Base-by-base conservation (phyloP, 148 eudicot genomes). In the Vaccinium macrocarpon region DNA sequence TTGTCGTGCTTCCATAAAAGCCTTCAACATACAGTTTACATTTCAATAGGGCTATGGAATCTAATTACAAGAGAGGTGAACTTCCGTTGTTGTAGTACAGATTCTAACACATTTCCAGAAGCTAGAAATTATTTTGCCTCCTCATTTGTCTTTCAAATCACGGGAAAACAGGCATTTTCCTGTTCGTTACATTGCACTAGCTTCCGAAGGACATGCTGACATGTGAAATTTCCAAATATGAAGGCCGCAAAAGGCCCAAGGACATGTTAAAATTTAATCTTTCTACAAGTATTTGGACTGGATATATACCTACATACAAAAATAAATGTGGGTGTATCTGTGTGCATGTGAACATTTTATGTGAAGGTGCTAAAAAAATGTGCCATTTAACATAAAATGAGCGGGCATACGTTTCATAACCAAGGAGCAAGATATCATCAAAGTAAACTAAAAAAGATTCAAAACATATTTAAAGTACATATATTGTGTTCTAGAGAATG, bases 1-100 rank as follows among this genome's bases (percentile, higher is more conserved):
- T 50, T 50, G 15, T 52, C 23, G 79, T 23, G 53, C 23, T 75
- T 46, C 53, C 19, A 25, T 46, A 75, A 23, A 76, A 50, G 35
- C 29, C 56, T 50, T 50, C 79, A 76, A 50, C 32, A 76, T 76
- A n/a, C 79, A 74, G 29, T 16, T 49, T 48, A 48, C 79, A 49
- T 76, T 76, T n/a, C 79, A 76, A 74, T 38, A 51, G 15, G 13
- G 23, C 48, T 10, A 35, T 48, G 56, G 57, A 23, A 76, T 23
- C 27, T 14, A 76, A 50, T 46, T 50, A 27, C n/a, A 78, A 25
- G 46, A 13, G 46, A 3, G 1, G 11, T 32, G n/a, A 53, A 16
- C 81, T 23, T 53, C 53, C 32, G 32, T 53, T 50, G 23, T 18
- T 78, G 27, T 23, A 25, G 23, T 51, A 14, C 15, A 78, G 46